Evolutionary conservation across 257 asterid genomes (phyloP).

Genomic region (Scutellaria baicalensis): DNA sequence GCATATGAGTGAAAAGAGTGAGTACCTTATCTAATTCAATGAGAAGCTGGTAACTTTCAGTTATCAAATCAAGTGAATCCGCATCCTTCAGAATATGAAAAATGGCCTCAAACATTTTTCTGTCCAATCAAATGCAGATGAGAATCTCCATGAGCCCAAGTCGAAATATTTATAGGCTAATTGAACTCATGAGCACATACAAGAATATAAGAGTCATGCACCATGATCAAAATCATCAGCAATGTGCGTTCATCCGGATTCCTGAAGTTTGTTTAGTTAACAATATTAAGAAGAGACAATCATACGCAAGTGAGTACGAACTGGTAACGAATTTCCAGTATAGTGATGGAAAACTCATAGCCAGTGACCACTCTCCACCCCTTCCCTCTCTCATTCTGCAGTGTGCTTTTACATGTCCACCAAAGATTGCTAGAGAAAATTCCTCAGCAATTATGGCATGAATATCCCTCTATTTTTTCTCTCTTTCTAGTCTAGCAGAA

Average conservation of each 20-base stretch:
- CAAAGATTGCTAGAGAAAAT: not conserved
- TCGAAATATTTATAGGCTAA: not conserved
- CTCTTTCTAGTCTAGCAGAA: not conserved
- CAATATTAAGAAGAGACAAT: not conserved
- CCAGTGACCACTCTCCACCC: not conserved
- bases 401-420: not conserved
- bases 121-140: slow-evolving; percentile 25
- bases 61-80: slow-evolving; percentile 54
- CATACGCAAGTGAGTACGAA: not conserved
- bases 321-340: not conserved
- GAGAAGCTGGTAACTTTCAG: slow-evolving; percentile 76
- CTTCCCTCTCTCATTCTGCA: not conserved
- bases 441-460: not conserved
- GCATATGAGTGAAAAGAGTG: not conserved
- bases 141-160: slow-evolving; percentile 1
- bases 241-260: not conserved
- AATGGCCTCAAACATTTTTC: slow-evolving; percentile 72
- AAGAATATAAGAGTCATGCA: not conserved
- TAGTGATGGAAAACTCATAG: not conserved
- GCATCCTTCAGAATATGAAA: slow-evolving; percentile 66
- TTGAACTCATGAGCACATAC: not conserved
- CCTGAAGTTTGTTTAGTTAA: not conserved
- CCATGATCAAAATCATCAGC: not conserved
- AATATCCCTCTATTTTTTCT: not conserved
- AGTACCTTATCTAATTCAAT: slow-evolving; percentile 65